A percentile compares a stretch with the other conserved stretches of the same genome.
phyloP scores from a whole-genome alignment of 2,329 filamentous ascomycete genomes.

The Amauroascus niger region DNA sequence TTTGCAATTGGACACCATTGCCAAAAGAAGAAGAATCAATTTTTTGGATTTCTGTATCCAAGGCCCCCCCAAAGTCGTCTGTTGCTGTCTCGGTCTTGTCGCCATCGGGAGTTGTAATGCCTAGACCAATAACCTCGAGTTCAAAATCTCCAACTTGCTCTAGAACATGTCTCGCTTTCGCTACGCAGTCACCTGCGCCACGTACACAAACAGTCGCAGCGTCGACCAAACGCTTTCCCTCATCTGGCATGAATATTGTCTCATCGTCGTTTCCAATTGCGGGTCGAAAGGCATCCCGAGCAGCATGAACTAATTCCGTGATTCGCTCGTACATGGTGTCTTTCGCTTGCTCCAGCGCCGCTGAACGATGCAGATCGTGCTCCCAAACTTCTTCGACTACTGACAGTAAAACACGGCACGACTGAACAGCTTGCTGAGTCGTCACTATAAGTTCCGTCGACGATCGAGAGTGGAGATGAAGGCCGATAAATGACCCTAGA shows the following conservation, averaged over 20 bases:
- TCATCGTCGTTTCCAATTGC: constrained; percentile 60
- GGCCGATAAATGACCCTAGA: constrained; percentile 84
- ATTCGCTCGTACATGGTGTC: constrained; percentile 70
- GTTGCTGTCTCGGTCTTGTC: neutral
- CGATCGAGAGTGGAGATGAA: constrained; percentile 87
- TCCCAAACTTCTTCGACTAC: constrained; percentile 75
- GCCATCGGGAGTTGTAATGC: constrained; percentile 30
- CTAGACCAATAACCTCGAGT: constrained; percentile 50
- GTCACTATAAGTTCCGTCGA: constrained; percentile 71
- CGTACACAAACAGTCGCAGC: constrained; percentile 83
- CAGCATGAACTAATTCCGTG: constrained; percentile 68
- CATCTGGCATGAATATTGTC: constrained; percentile 68
- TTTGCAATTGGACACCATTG: neutral
- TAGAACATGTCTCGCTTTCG: constrained; percentile 73
- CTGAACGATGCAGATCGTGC: constrained; percentile 60
- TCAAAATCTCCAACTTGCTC: constrained; percentile 88
- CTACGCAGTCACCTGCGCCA: constrained; percentile 81
- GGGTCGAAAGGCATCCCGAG: constrained; percentile 65
- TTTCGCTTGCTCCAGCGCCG: constrained; percentile 58
- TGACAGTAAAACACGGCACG: constrained; percentile 67
- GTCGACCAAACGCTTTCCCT: constrained; percentile 63
- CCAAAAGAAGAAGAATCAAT: neutral
- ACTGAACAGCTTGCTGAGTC: constrained; percentile 72
- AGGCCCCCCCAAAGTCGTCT: constrained; percentile 6
- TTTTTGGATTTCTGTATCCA: neutral